Percentiles rank a stretch among this genome's conserved stretches.
Evolutionary conservation across 371 early-diverging fungal genomes (phyloP).

Genomic region (Blyttiomyces sp.): DNA sequence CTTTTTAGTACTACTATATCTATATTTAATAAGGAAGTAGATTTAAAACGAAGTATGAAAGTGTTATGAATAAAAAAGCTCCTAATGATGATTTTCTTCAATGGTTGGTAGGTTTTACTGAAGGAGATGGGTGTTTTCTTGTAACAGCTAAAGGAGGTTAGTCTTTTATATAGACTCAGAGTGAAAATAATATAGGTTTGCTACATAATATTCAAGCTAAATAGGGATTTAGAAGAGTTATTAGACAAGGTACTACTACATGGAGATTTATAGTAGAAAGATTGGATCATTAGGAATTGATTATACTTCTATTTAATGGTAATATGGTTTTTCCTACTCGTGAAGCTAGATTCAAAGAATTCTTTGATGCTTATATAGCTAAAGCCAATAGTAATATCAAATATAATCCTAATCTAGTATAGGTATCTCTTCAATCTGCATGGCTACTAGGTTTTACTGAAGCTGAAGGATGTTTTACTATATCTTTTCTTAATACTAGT

Average conservation of each 20-base stretch:
- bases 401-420: constrained; percentile 3
- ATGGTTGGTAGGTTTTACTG: constrained; percentile 49
- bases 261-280: constrained; percentile 39
- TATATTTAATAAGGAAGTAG: not conserved
- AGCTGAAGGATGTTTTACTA: constrained; percentile 56
- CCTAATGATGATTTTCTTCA: constrained; percentile 21
- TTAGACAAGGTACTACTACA: constrained; percentile 29
- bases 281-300: constrained; percentile 27
- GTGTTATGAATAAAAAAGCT: constrained; percentile 19
- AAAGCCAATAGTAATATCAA: constrained; percentile 20
- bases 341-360: constrained; percentile 33
- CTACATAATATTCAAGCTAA: constrained; percentile 43
- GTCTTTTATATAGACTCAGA: constrained; percentile 35
- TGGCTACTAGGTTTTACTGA: constrained; percentile 52
- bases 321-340: constrained; percentile 39
- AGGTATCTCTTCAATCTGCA: constrained; percentile 36
- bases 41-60: constrained; percentile 8
- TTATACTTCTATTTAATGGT: constrained; percentile 45
- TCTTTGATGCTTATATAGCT: not conserved
- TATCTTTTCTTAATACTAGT: constrained; percentile 34
- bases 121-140: constrained; percentile 53
- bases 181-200: constrained; percentile 31
- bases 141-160: constrained; percentile 24
- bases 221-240: constrained; percentile 36
- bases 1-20: too few species aligned